These are phyloP conservation scores for Lasiosphaeria miniovina DNA, from an alignment of 495 filamentous ascomycete genomes.

Conservation along the genomic window DNA sequence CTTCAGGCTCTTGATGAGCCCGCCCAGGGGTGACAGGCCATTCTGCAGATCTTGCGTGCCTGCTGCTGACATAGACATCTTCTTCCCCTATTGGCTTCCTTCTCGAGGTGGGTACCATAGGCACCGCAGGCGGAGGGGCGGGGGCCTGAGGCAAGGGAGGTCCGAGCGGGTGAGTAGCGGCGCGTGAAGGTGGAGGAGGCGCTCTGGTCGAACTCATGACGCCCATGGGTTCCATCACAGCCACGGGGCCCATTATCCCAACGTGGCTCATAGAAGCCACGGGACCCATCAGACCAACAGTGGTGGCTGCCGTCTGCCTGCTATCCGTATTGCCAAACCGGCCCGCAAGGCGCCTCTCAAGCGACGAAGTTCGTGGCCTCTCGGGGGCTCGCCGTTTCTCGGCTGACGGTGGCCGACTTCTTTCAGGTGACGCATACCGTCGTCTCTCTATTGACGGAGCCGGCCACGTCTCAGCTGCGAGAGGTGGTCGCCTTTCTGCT, in stretches of 20 bases:
- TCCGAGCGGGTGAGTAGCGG: slow-evolving; percentile 24
- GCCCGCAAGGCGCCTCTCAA: slow-evolving; percentile 44
- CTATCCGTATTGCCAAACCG: slow-evolving; percentile 41
- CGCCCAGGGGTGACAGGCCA: slow-evolving; percentile 11
- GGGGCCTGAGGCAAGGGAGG: slow-evolving; percentile 29
- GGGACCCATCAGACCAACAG: slow-evolving; percentile 16
- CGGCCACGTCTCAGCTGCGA: slow-evolving; percentile 16
- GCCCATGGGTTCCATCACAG: slow-evolving; percentile 21
- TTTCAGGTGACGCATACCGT: background rate
- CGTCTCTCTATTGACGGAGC: slow-evolving; percentile 13
- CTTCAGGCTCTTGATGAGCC: slow-evolving; percentile 12
- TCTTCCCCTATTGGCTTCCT: slow-evolving; percentile 41
- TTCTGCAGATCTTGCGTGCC: slow-evolving; percentile 15
- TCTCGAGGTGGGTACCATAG: slow-evolving; percentile 26
- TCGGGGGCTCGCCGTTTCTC: slow-evolving; percentile 23
- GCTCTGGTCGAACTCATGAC: slow-evolving; percentile 18
- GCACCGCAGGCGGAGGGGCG: slow-evolving; percentile 17
- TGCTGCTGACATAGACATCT: slow-evolving; percentile 33
- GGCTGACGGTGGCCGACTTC: slow-evolving; percentile 3
- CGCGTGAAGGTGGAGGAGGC: slow-evolving; percentile 20
- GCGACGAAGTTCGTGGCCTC: slow-evolving; percentile 30
- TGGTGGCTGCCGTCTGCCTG: slow-evolving; percentile 18
- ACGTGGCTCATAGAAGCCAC: slow-evolving; percentile 8
- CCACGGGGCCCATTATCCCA: slow-evolving; percentile 14
- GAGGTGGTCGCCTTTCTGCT: slow-evolving; percentile 8